Evolutionary conservation across 2,329 filamentous ascomycete genomes (phyloP).

Genomic region (Nemania bipapillata): DNA sequence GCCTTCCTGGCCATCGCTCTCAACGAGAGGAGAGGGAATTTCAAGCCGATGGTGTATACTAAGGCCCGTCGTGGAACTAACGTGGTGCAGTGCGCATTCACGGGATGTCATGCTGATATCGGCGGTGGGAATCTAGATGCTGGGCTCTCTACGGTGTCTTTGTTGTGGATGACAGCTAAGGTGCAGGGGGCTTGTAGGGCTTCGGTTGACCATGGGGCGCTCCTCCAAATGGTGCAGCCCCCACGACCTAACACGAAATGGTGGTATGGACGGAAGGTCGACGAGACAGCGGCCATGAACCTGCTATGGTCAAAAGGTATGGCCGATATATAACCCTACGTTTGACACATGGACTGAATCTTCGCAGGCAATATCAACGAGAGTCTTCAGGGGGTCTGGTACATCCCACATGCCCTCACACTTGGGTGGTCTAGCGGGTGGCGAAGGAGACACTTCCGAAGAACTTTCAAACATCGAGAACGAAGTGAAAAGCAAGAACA

Average conservation of each 20-base stretch:
- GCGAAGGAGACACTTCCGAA: conserved; percentile 27
- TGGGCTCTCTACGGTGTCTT: conserved; percentile 22
- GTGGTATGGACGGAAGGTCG: conserved; percentile 24
- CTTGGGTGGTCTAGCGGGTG: conserved; percentile 25
- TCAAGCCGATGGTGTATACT: conserved; percentile 27
- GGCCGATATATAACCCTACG: background rate
- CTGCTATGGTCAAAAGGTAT: conserved; percentile 29
- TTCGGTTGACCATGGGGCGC: conserved; percentile 17
- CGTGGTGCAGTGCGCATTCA: conserved; percentile 18
- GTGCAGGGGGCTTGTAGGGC: conserved; percentile 17
- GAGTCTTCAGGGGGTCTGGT: conserved; percentile 26
- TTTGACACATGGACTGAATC: background rate
- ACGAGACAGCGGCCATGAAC: conserved; percentile 28
- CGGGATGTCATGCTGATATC: conserved; percentile 22
- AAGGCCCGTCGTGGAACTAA: conserved; percentile 11
- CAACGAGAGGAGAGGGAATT: conserved; percentile 23
- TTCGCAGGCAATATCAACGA: conserved; percentile 22
- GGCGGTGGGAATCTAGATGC: conserved; percentile 22
- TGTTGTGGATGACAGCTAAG: conserved; percentile 27
- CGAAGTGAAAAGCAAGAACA: background rate
- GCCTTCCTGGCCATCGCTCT: conserved; percentile 27
- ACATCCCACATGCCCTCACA: conserved; percentile 22
- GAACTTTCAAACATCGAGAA: conserved; percentile 20
- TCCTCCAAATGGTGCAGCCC: conserved; percentile 30
- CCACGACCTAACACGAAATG: conserved; percentile 24